Evolutionary conservation across 2,329 filamentous ascomycete genomes (phyloP).

Genomic region (Penicillium sclerotiorum): DNA sequence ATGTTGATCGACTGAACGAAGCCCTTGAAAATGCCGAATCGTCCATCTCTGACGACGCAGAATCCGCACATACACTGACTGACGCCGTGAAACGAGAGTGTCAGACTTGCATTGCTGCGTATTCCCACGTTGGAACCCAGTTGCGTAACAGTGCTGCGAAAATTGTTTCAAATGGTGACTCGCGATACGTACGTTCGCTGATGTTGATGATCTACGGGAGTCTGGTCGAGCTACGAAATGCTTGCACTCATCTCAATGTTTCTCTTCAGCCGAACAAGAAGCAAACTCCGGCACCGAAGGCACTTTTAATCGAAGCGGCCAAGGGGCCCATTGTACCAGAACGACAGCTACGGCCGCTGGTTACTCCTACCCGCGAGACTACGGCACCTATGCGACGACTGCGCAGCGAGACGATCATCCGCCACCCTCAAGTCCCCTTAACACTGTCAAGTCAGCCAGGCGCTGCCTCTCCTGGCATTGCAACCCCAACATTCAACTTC

Average conservation of each 20-base stretch:
- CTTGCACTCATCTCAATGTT: slow-evolving; percentile 55
- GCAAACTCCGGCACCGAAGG: slow-evolving; percentile 29
- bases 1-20: slow-evolving; percentile 60
- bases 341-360: slow-evolving; percentile 32
- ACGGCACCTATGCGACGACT: slow-evolving; percentile 48
- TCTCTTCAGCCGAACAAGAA: slow-evolving; percentile 36
- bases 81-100: slow-evolving; percentile 51
- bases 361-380: slow-evolving; percentile 52
- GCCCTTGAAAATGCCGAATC: slow-evolving; percentile 54
- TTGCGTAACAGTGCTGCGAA: slow-evolving; percentile 52
- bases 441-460: slow-evolving; percentile 34
- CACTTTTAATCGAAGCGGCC: slow-evolving; percentile 31
- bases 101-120: slow-evolving; percentile 53
- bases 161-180: slow-evolving; percentile 58
- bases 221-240: slow-evolving; percentile 62
- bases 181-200: slow-evolving; percentile 60
- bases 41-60: slow-evolving; percentile 53
- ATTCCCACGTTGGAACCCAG: slow-evolving; percentile 53
- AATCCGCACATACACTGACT: slow-evolving; percentile 44
- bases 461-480: slow-evolving; percentile 34
- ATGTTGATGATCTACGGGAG: slow-evolving; percentile 62
- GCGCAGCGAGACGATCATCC: slow-evolving; percentile 55
- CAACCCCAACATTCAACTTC: slow-evolving; percentile 32
- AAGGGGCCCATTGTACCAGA: slow-evolving; percentile 33
- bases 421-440: slow-evolving; percentile 43